Evolutionary conservation across 352 stramenopile species (phyloP).

Genomic region (Phytophthora aleatoria): DNA sequence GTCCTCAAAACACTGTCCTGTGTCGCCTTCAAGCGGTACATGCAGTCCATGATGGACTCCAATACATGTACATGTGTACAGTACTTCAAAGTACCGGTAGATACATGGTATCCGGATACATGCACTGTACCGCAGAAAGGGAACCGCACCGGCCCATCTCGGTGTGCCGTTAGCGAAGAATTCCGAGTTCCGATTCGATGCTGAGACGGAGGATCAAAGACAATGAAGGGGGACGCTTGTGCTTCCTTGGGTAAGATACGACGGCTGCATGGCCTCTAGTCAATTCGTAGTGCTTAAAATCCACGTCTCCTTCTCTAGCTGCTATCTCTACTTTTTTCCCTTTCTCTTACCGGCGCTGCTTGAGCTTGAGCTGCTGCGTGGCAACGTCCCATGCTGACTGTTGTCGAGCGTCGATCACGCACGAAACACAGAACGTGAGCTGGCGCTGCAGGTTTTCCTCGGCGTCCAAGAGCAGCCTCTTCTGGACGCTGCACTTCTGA

Average conservation of each 20-base stretch:
- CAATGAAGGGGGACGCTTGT: neutral
- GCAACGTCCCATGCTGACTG: constrained; percentile 53
- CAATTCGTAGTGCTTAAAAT: constrained; percentile 12
- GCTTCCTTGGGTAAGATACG: constrained; percentile 23
- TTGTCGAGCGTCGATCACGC: constrained; percentile 45
- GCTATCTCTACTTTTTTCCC: constrained; percentile 6
- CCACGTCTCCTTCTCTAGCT: neutral
- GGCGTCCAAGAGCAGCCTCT: constrained; percentile 48
- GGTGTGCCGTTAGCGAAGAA: neutral
- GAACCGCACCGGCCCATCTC: neutral
- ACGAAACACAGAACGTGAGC: constrained; percentile 54
- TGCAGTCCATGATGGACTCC: too few species aligned
- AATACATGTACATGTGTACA: neutral
- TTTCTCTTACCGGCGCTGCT: constrained; percentile 14
- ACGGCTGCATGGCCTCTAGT: constrained; percentile 8
- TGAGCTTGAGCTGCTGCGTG: constrained; percentile 20
- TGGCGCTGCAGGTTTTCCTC: constrained; percentile 39
- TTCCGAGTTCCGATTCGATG: neutral
- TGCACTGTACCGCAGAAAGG: neutral
- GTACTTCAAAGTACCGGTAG: too few species aligned
- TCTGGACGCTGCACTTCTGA: constrained; percentile 56
- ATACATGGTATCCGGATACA: too few species aligned
- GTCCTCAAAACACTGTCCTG: neutral
- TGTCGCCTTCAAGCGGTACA: neutral
- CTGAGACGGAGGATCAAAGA: neutral